Conservation (phyloP, 2,329 filamentous ascomycete genomes). For the Aschersonia sp. region DNA sequence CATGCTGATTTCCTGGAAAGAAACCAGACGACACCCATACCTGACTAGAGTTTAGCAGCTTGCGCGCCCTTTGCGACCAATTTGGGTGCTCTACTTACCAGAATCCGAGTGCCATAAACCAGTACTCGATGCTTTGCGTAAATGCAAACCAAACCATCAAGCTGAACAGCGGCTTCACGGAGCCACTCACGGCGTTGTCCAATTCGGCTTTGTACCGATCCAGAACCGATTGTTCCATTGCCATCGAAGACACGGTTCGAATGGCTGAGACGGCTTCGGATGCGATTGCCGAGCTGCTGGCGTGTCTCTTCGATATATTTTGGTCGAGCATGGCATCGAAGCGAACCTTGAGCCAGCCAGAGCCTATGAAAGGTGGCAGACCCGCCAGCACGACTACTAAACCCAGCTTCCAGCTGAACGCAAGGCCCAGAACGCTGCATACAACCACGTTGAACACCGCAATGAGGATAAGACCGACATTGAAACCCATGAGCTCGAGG, state of each 20-base stretch:
- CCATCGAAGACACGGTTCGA: slow-evolving; percentile 25
- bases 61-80: slow-evolving; percentile 3
- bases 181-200: slow-evolving; percentile 13
- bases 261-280: slow-evolving; percentile 26
- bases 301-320: slow-evolving; percentile 17
- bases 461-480: slow-evolving; percentile 23
- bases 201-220: slow-evolving; percentile 16
- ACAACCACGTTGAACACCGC: slow-evolving; percentile 20
- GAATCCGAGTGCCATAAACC: slow-evolving; percentile 25
- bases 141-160: slow-evolving; percentile 22
- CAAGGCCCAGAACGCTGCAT: slow-evolving; percentile 26
- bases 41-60: not conserved
- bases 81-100: slow-evolving; percentile 12
- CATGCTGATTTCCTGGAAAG: slow-evolving; percentile 30
- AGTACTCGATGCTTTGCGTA: slow-evolving; percentile 21
- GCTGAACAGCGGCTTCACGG: slow-evolving; percentile 14
- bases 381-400: slow-evolving; percentile 30
- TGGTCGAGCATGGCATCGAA: slow-evolving; percentile 24
- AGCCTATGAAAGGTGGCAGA: slow-evolving; percentile 19
- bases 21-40: not conserved
- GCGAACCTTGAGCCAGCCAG: slow-evolving; percentile 23
- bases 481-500: slow-evolving; percentile 27
- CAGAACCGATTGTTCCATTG: slow-evolving; percentile 21
- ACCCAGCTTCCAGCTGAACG: slow-evolving; percentile 31
- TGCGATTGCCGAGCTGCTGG: slow-evolving; percentile 24